These are phyloP conservation scores for Neopestalotiopsis clavispora DNA, from an alignment of 2,329 filamentous ascomycete genomes.

Conservation along the genomic window DNA sequence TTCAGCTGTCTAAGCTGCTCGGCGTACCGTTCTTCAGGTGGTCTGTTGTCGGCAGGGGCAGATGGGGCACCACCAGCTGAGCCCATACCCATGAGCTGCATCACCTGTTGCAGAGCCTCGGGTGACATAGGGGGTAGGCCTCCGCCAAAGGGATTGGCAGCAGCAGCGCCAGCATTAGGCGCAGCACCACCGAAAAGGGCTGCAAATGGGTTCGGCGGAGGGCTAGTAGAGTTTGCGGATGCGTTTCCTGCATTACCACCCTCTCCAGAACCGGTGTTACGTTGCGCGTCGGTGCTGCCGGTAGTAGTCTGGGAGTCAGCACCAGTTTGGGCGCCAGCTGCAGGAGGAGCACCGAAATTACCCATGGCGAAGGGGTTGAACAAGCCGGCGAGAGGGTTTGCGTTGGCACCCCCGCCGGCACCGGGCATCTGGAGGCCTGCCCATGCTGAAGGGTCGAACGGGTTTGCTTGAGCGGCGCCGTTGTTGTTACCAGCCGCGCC, in stretches of 20 bases:
- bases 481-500: conserved; percentile 30
- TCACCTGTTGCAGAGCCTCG: conserved; percentile 59
- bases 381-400: conserved; percentile 48
- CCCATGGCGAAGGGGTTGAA: conserved; percentile 20
- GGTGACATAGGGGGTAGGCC: conserved; percentile 54
- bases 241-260: conserved; percentile 23
- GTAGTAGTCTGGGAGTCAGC: conserved; percentile 17
- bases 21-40: conserved; percentile 92
- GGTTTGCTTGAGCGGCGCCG: conserved; percentile 39
- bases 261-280: conserved; percentile 30
- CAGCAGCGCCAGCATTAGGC: conserved; percentile 32
- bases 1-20: conserved; percentile 89
- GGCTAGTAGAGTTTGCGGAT: conserved; percentile 30
- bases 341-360: conserved; percentile 30
- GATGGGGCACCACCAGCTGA: conserved; percentile 47
- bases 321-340: conserved; percentile 34
- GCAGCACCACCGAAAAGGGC: conserved; percentile 58
- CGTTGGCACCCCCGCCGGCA: conserved; percentile 17
- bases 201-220: conserved; percentile 69
- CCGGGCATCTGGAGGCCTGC: conserved; percentile 40
- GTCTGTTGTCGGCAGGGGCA: conserved; percentile 77
- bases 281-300: conserved; percentile 31
- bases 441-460: conserved; percentile 43
- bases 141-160: conserved; percentile 37
- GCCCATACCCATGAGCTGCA: conserved; percentile 52